These are phyloP conservation scores for Suhomyces xylopsoci DNA, from an alignment of 805 yeast species.

Conservation along the genomic window DNA sequence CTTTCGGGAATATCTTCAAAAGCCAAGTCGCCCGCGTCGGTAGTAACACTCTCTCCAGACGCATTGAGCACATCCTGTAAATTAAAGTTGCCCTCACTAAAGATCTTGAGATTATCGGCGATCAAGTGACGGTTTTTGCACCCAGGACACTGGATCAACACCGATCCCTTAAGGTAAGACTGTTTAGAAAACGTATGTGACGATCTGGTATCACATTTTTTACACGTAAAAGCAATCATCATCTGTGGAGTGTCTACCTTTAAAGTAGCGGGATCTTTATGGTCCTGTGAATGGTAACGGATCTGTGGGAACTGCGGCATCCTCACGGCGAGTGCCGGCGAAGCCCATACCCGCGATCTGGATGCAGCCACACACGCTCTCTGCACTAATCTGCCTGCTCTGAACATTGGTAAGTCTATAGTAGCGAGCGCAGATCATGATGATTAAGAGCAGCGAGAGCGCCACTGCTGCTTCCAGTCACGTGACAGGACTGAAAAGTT, in stretches of 20 bases:
- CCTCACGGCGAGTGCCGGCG: not conserved
- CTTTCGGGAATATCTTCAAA: slow-evolving; percentile 67
- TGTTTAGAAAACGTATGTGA: slow-evolving; percentile 91
- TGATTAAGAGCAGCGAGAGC: not conserved
- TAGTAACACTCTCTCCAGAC: slow-evolving; percentile 72
- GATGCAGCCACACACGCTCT: not conserved
- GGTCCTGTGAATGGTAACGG: not conserved
- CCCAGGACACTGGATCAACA: slow-evolving; percentile 86
- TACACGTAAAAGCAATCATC: slow-evolving; percentile 91
- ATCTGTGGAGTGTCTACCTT: slow-evolving; percentile 74
- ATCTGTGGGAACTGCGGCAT: not conserved
- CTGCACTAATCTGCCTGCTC: not conserved
- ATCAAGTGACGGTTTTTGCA: slow-evolving; percentile 86
- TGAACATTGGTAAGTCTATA: not conserved
- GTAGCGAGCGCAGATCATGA: not conserved
- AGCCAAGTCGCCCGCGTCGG: slow-evolving; percentile 62
- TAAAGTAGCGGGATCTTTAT: slow-evolving; percentile 14
- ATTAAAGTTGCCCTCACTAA: slow-evolving; percentile 74
- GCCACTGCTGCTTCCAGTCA: not conserved
- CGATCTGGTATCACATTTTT: slow-evolving; percentile 77
- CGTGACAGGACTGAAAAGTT: not conserved
- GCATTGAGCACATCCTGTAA: slow-evolving; percentile 73
- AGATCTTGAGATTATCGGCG: slow-evolving; percentile 71
- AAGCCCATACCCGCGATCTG: not conserved
- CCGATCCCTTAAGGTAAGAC: slow-evolving; percentile 84